These are phyloP conservation scores for Apiospora marii DNA, from an alignment of 2,329 filamentous ascomycete species.

Conservation along the genomic window DNA sequence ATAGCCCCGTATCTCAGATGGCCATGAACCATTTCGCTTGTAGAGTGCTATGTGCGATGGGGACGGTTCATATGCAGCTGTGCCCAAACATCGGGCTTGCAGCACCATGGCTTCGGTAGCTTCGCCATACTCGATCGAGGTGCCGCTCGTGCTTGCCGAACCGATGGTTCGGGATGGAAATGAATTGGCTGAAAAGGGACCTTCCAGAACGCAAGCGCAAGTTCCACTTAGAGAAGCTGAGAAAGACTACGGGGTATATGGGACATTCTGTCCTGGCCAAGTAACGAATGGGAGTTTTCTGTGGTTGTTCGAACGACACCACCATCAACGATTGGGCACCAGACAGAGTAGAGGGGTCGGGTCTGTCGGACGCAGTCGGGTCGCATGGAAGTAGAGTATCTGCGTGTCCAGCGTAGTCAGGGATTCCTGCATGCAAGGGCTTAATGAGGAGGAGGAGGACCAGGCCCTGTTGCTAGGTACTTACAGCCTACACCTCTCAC, in stretches of 20 bases:
- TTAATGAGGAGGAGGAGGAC: background rate
- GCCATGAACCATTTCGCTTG: background rate
- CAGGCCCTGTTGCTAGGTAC: background rate
- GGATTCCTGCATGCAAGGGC: slow-evolving; percentile 1
- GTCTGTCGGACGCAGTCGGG: slow-evolving; percentile 18
- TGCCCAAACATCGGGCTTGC: slow-evolving; percentile 15
- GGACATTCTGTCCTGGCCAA: background rate
- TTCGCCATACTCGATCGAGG: slow-evolving; percentile 13
- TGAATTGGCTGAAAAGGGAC: background rate
- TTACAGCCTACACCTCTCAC: background rate
- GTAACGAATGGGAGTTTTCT: slow-evolving; percentile 16
- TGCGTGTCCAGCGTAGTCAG: slow-evolving; percentile 1
- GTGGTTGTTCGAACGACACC: slow-evolving; percentile 15
- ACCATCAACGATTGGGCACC: slow-evolving; percentile 18
- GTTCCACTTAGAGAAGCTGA: slow-evolving; percentile 8
- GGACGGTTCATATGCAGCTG: slow-evolving; percentile 7
- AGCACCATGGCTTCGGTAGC: slow-evolving; percentile 6
- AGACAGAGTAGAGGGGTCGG: slow-evolving; percentile 16
- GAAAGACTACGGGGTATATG: background rate
- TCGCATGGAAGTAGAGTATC: slow-evolving; percentile 8
- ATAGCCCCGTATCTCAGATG: slow-evolving; percentile 2
- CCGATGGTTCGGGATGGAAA: slow-evolving; percentile 15
- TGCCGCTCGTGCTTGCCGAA: slow-evolving; percentile 1
- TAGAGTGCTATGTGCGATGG: slow-evolving; percentile 13
- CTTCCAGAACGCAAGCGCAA: slow-evolving; percentile 6